These are phyloP conservation scores for Ambrosiella xylebori DNA, from an alignment of 2,329 filamentous ascomycete species.

Conservation along the genomic window DNA sequence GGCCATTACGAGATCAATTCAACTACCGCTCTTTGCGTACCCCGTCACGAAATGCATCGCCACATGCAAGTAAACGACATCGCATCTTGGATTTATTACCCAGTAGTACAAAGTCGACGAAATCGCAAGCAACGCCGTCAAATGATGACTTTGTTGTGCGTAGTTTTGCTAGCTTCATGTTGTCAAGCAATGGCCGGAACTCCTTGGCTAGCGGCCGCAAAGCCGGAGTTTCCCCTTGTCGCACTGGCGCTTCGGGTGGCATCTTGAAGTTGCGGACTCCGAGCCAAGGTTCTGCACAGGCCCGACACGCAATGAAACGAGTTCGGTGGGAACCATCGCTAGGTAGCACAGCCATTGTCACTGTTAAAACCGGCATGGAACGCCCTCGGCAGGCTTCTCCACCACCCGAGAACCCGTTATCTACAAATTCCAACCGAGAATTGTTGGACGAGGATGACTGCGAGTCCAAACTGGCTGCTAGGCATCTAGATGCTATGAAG, in stretches of 20 bases:
- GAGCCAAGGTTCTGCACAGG: neutral
- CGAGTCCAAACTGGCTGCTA: constrained; percentile 16
- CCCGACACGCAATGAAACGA: constrained; percentile 15
- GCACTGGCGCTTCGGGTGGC: neutral
- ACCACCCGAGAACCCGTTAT: neutral
- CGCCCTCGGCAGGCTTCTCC: constrained; percentile 6
- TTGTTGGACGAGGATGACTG: neutral
- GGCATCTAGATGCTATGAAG: constrained; percentile 7
- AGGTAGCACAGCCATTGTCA: constrained; percentile 9
- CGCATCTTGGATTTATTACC: constrained; percentile 11
- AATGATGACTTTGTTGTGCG: constrained; percentile 10
- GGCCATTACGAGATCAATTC: neutral
- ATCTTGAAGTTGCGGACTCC: constrained; percentile 5
- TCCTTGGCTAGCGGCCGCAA: neutral
- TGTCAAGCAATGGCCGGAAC: neutral
- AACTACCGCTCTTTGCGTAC: neutral
- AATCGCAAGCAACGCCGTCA: neutral
- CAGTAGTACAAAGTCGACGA: constrained; percentile 1
- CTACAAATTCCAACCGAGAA: neutral
- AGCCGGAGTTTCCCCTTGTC: neutral
- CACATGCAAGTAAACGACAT: neutral
- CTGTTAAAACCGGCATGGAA: constrained; percentile 1
- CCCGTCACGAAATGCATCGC: neutral
- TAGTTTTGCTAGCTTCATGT: constrained; percentile 12
- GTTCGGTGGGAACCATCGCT: constrained; percentile 23